Percentiles rank a stretch among this genome's conserved stretches.
Conservation (phyloP, 225 moss, liverwort and hornwort species). For the Anthoceros angustus region DNA sequence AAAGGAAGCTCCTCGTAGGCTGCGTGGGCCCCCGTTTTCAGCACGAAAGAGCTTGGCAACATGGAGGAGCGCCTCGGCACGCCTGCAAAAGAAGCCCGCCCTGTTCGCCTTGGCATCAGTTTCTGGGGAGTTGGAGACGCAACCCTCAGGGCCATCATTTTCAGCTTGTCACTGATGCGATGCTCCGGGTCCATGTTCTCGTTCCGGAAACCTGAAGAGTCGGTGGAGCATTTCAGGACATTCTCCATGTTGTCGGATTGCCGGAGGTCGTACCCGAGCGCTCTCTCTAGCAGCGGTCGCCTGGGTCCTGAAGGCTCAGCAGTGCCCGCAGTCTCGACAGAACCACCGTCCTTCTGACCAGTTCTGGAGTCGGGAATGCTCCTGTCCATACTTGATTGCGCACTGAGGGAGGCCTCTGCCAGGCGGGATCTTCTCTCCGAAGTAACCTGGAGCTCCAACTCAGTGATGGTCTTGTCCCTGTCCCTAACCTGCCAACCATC, state of each 20-base stretch:
- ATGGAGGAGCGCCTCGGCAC: not conserved
- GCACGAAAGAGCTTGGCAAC: not conserved
- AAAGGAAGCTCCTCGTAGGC: not conserved
- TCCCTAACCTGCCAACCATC: conserved; percentile 42
- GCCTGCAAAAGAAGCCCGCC: not conserved
- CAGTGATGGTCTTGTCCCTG: conserved; percentile 30
- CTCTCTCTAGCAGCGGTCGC: not conserved
- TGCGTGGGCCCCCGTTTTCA: not conserved
- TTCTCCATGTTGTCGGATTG: not conserved
- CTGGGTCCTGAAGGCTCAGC: not conserved
- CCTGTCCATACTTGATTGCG: not conserved
- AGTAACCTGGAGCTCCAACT: conserved; percentile 52
- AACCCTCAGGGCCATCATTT: not conserved
- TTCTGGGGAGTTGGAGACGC: not conserved
- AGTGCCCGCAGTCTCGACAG: not conserved
- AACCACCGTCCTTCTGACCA: not conserved
- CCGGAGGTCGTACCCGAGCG: not conserved
- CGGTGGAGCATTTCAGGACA: conserved; percentile 6
- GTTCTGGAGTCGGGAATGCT: not conserved
- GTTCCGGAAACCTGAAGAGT: not conserved
- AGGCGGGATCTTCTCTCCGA: conserved; percentile 39
- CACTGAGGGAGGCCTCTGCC: not conserved
- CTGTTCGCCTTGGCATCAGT: not conserved
- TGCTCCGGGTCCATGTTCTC: not conserved
- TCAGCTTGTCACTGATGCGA: not conserved